phyloP scores from a whole-genome alignment of 2,329 filamentous ascomycete species.

The Mollisiaceae sp. region DNA sequence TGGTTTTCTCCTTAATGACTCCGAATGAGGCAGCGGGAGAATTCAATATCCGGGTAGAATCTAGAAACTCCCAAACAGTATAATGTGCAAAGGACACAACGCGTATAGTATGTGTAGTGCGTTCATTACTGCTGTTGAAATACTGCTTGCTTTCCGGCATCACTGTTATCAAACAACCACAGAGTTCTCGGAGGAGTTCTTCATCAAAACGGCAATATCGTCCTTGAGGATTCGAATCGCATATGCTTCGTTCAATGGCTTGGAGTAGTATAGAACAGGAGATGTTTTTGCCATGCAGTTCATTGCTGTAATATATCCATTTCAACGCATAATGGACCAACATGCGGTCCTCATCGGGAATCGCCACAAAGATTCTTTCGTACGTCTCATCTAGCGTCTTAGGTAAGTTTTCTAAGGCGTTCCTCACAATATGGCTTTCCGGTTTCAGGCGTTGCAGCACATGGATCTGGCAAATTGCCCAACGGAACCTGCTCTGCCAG shows the following conservation, averaged over 20 bases:
- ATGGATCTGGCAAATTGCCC: slow-evolving; percentile 40
- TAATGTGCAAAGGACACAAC: slow-evolving; percentile 18
- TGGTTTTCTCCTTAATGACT: background rate
- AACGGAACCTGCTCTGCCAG: slow-evolving; percentile 34
- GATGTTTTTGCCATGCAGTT: slow-evolving; percentile 10
- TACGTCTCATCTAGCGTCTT: slow-evolving; percentile 35
- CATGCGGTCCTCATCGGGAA: slow-evolving; percentile 13
- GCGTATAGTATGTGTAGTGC: background rate
- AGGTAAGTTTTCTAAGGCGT: slow-evolving; percentile 35
- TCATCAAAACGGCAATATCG: slow-evolving; percentile 7
- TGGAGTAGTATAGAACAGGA: slow-evolving; percentile 15
- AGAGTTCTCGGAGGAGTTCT: slow-evolving; percentile 18
- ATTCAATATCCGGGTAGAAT: slow-evolving; percentile 4
- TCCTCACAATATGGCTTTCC: slow-evolving; percentile 26
- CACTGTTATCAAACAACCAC: slow-evolving; percentile 19
- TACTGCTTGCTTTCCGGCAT: background rate
- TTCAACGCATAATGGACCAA: slow-evolving; percentile 14
- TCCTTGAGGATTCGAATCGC: background rate
- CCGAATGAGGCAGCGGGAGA: background rate
- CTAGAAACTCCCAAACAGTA: slow-evolving; percentile 16
- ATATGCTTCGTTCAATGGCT: slow-evolving; percentile 13
- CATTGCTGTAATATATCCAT: slow-evolving; percentile 15
- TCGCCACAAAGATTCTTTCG: slow-evolving; percentile 31
- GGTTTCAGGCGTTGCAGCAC: slow-evolving; percentile 31
- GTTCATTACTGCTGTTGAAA: background rate